Conservation (phyloP, 2,329 filamentous ascomycete species). For the Fusarium dimerum region DNA sequence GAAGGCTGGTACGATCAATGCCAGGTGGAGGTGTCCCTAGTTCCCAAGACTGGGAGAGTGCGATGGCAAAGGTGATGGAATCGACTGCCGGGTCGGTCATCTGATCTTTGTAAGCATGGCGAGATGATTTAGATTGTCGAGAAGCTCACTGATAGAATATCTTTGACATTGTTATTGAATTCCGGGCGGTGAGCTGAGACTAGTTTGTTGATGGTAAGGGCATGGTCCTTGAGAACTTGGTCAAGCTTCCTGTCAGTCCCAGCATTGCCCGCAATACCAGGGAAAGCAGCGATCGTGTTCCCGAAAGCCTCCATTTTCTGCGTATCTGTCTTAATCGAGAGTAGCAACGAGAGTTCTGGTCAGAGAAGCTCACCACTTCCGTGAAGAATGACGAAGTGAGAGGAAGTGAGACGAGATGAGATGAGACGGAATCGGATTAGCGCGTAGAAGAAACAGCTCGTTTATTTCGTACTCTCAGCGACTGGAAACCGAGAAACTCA, state of each 20-base stretch:
- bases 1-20: conserved; percentile 35
- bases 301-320: conserved; percentile 34
- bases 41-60: conserved; percentile 45
- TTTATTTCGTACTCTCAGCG: not conserved
- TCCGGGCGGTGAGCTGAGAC: conserved; percentile 34
- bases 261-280: conserved; percentile 31
- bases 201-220: conserved; percentile 39
- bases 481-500: not conserved
- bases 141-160: conserved; percentile 43
- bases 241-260: conserved; percentile 41
- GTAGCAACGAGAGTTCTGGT: not conserved
- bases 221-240: conserved; percentile 39
- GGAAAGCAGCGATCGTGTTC: conserved; percentile 43
- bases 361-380: too few relatives aligned
- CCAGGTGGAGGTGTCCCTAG: conserved; percentile 27
- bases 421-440: not conserved
- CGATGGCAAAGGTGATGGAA: conserved; percentile 52
- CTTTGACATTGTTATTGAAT: conserved; percentile 35
- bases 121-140: not conserved
- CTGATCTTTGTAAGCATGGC: conserved; percentile 33
- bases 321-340: not conserved
- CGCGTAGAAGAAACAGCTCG: not conserved
- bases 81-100: conserved; percentile 48
- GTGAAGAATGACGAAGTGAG: not conserved
- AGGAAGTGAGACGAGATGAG: not conserved